phyloP scores from a whole-genome alignment of 768 basidiomycete genomes.

The Cyclocybe cylindracea region DNA sequence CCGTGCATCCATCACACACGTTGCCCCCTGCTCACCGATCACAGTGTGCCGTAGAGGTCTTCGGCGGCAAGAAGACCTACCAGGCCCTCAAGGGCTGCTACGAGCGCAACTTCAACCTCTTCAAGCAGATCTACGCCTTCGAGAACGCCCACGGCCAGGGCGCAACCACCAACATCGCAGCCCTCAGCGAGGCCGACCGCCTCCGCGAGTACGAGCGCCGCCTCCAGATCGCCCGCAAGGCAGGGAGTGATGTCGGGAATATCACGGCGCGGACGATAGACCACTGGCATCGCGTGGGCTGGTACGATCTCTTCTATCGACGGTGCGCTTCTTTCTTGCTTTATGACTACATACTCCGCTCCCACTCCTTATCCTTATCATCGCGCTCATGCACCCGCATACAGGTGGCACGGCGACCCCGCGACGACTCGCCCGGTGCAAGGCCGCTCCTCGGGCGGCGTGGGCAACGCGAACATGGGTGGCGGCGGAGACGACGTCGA shows the following conservation, averaged over 20 bases:
- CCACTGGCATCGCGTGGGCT: constrained; percentile 77
- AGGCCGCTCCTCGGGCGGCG: constrained; percentile 33
- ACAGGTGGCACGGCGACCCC: constrained; percentile 69
- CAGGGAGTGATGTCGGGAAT: constrained; percentile 71
- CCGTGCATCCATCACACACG: constrained; percentile 13
- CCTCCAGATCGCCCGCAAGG: constrained; percentile 63
- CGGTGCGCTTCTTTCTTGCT: constrained; percentile 39
- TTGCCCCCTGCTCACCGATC: constrained; percentile 4
- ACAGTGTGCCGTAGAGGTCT: constrained; percentile 73
- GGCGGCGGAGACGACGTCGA: constrained; percentile 42
- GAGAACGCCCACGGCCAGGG: constrained; percentile 52
- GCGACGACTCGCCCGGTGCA: constrained; percentile 52
- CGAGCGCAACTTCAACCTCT: constrained; percentile 82
- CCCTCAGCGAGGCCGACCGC: constrained; percentile 61
- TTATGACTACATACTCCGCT: constrained; percentile 2
- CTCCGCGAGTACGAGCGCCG: constrained; percentile 74
- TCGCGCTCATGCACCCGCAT: not conserved
- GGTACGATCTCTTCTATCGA: constrained; percentile 74
- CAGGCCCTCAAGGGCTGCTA: constrained; percentile 85
- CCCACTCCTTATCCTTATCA: constrained; percentile 2
- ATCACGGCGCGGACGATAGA: constrained; percentile 74
- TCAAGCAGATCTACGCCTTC: constrained; percentile 80
- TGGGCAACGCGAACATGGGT: constrained; percentile 28
- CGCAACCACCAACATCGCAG: constrained; percentile 32
- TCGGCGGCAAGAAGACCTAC: constrained; percentile 77